Conservation (phyloP, 345 rosid species). For the Eucalyptus leucophloia region DNA sequence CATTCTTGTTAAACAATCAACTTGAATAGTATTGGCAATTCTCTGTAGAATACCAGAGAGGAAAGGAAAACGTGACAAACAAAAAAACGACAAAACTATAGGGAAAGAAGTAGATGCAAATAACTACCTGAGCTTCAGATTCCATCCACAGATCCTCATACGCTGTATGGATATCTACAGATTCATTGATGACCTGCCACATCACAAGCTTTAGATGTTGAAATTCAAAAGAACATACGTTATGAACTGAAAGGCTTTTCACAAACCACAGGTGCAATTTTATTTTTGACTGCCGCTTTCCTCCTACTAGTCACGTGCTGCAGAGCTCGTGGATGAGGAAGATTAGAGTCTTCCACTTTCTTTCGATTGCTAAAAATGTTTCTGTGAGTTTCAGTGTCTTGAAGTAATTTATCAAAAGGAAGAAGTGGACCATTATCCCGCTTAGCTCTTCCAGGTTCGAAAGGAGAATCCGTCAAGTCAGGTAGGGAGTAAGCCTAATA, state of each 20-base stretch:
- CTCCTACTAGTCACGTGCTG: slow-evolving; percentile 74
- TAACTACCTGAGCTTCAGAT: slow-evolving; percentile 54
- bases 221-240: background rate
- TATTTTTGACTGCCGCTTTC: slow-evolving; percentile 46
- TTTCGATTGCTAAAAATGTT: slow-evolving; percentile 7
- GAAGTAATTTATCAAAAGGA: slow-evolving; percentile 57
- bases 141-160: slow-evolving; percentile 59
- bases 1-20: slow-evolving; percentile 50
- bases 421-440: slow-evolving; percentile 52
- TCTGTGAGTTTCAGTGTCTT: slow-evolving; percentile 13
- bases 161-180: slow-evolving; percentile 31
- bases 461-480: slow-evolving; percentile 35
- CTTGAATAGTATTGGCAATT: slow-evolving; percentile 44
- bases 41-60: slow-evolving; percentile 23
- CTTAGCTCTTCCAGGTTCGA: slow-evolving; percentile 21
- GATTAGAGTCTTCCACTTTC: slow-evolving; percentile 30
- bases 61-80: background rate
- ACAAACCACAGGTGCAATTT: slow-evolving; percentile 49
- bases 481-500: slow-evolving; percentile 26
- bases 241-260: slow-evolving; percentile 2
- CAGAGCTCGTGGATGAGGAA: slow-evolving; percentile 71
- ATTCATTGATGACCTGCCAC: slow-evolving; percentile 45
- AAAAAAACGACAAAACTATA: background rate
- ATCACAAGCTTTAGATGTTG: slow-evolving; percentile 3
- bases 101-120: background rate